Evolutionary conservation across 164 flowering plant genomes (phyloP).

Genomic region (Cinnamomum chago): DNA sequence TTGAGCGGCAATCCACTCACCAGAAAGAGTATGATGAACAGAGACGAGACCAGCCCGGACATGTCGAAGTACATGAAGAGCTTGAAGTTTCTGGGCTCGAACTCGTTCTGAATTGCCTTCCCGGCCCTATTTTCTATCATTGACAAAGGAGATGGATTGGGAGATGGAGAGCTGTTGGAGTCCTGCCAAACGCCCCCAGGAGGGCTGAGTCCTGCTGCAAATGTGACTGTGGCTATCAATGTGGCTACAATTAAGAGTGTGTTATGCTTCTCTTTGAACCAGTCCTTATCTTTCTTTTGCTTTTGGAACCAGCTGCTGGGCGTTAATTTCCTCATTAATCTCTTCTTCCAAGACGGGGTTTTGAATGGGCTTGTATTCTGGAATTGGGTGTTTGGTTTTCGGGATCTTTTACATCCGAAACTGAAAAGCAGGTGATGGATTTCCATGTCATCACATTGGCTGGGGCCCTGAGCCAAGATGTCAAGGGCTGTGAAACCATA

Average conservation of each 20-base stretch:
- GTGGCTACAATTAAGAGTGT: slow-evolving; percentile 16
- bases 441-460: background rate
- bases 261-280: background rate
- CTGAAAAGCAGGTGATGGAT: background rate
- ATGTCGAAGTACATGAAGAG: slow-evolving; percentile 15
- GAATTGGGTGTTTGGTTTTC: background rate
- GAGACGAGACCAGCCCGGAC: slow-evolving; percentile 21
- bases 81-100: background rate
- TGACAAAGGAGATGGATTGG: background rate
- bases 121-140: background rate
- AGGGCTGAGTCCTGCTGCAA: slow-evolving; percentile 19
- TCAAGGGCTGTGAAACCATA: background rate
- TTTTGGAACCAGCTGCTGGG: background rate
- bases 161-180: background rate
- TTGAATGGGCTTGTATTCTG: background rate
- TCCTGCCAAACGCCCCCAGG: slow-evolving; percentile 14
- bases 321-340: background rate
- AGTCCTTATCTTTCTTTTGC: background rate
- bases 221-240: slow-evolving; percentile 19
- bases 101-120: background rate
- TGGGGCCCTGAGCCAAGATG: background rate
- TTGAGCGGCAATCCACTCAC: slow-evolving; percentile 19
- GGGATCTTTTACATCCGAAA: background rate
- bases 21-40: slow-evolving; percentile 23
- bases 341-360: background rate